Evolutionary conservation across 108 stramenopile species (phyloP), one percentile per base, ranked within the genome.

Genomic region (Pseudonitzschia delicatissima): DNA sequence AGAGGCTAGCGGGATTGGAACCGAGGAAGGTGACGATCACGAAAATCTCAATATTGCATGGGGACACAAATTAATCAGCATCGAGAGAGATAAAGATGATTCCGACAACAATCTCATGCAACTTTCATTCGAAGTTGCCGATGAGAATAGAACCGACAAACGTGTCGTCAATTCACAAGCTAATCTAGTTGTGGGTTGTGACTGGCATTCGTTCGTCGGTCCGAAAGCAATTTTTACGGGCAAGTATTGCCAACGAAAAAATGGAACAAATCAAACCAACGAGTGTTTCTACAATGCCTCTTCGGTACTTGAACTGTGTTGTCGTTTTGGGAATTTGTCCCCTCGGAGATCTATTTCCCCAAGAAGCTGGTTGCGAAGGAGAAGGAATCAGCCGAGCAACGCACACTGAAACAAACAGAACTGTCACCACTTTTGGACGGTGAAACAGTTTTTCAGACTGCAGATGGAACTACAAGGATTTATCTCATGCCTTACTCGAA

Each of bases 171-270:
- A 42, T 45, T 35, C 55, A 4, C 44, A 32, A 35, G 81, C 86
- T 20, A 84, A 87, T 49, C 53, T 95, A 55, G 68, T 97, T 12
- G 94, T 97, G 31, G 96, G 95, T 13, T 88, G 87, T 28, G 96
- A 97, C 80, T n/a, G 96, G 96, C 29, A 92, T 97, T 53, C 82
- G 92, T 57, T 84, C 82, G 59, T 67, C 65, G 18, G 87, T 92
- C 9, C 74, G 91, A 50, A 6, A 64, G 18, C 29, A 11, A 11
- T 61, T 60, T 18, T 69, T 83, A 40, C 47, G 87, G 27, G 87
- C 78, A 21, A 78, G 77, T 17, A 67, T 62, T 3, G 40, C 20
- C 17, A 36, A 9, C n/a, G 29, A 11, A 51, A 51, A 9, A n/a
- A 3, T 23, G 50, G 9, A 25, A 21, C 50, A 51, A 51, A 51